Conservation (phyloP, 2,329 filamentous ascomycete genomes). For the Dactylonectria estremocensis region DNA sequence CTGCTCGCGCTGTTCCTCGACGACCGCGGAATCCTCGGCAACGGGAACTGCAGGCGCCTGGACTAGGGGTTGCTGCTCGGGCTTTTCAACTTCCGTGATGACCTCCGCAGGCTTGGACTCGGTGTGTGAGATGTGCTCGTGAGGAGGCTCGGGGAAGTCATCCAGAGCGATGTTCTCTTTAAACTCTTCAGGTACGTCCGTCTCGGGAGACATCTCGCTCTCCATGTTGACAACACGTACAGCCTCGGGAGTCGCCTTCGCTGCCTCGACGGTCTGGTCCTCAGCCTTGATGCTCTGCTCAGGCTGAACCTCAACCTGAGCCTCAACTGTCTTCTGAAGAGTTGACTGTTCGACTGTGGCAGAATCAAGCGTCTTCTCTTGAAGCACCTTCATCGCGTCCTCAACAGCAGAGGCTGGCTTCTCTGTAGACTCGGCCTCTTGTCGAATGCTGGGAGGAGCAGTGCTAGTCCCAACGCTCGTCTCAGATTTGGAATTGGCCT, state of each 20-base stretch:
- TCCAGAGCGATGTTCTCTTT: constrained; percentile 26
- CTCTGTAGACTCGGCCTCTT: constrained; percentile 24
- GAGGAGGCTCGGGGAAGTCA: constrained; percentile 41
- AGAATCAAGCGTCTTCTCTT: constrained; percentile 8
- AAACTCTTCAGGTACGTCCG: constrained; percentile 14
- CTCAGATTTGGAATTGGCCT: constrained; percentile 39
- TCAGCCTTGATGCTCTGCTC: constrained; percentile 29
- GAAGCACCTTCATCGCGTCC: neutral
- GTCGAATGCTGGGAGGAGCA: constrained; percentile 31
- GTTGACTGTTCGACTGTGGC: neutral
- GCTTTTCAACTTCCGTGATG: constrained; percentile 7
- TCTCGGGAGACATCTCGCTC: constrained; percentile 3
- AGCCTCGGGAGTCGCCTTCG: constrained; percentile 22
- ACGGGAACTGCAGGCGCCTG: neutral
- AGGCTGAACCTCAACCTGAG: constrained; percentile 8
- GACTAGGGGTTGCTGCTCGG: constrained; percentile 9
- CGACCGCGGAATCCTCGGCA: no score
- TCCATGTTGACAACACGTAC: constrained; percentile 14
- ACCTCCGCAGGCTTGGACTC: constrained; percentile 21
- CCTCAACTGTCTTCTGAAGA: constrained; percentile 1
- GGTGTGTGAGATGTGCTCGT: constrained; percentile 10
- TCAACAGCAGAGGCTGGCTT: neutral
- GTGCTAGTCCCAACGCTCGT: constrained; percentile 38
- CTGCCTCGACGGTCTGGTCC: constrained; percentile 27
- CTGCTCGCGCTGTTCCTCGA: constrained; percentile 10